Conservation (phyloP, 2,329 filamentous ascomycete species). For the Aulographum hederae region DNA sequence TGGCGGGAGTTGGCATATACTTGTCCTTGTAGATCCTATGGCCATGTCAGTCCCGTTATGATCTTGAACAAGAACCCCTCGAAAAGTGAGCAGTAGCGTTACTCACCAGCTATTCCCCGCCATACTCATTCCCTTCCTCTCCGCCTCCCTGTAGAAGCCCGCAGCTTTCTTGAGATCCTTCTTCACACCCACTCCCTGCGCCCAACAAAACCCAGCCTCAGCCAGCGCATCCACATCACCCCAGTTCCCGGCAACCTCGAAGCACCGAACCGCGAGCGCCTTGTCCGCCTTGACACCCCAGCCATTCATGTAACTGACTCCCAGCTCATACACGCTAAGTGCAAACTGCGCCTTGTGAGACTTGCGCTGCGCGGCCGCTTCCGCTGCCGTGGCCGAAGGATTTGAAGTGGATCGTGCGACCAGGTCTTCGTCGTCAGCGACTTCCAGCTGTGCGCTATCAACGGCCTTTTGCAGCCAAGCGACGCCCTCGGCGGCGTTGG, state of each 20-base stretch:
- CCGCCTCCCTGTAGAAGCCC: conserved; percentile 75
- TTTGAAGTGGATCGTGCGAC: conserved; percentile 28
- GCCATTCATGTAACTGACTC: conserved; percentile 92
- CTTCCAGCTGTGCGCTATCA: conserved; percentile 63
- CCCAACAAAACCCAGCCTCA: conserved; percentile 92
- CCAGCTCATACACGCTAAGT: conserved; percentile 86
- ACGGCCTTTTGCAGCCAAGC: conserved; percentile 85
- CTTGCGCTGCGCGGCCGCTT: conserved; percentile 55
- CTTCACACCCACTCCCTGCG: conserved; percentile 81
- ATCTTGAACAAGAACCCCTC: background rate
- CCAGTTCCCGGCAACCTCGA: conserved; percentile 92
- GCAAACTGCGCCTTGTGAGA: conserved; percentile 85
- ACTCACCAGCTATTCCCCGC: conserved; percentile 93
- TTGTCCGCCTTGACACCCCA: conserved; percentile 96
- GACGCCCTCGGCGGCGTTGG: conserved; percentile 78
- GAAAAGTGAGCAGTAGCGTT: background rate
- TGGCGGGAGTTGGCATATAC: conserved; percentile 49
- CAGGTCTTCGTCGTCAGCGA: conserved; percentile 62
- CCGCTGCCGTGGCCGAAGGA: conserved; percentile 40
- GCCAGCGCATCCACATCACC: conserved; percentile 87
- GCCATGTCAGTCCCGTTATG: background rate
- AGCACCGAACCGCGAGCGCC: conserved; percentile 69
- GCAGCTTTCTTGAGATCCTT: conserved; percentile 93
- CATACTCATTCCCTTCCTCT: conserved; percentile 91
- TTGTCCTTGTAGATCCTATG: conserved; percentile 90